Evolutionary conservation across 2,329 filamentous ascomycete genomes (phyloP), one percentile per base, ranked within the genome.

Genomic region (Fusarium nodosum): DNA sequence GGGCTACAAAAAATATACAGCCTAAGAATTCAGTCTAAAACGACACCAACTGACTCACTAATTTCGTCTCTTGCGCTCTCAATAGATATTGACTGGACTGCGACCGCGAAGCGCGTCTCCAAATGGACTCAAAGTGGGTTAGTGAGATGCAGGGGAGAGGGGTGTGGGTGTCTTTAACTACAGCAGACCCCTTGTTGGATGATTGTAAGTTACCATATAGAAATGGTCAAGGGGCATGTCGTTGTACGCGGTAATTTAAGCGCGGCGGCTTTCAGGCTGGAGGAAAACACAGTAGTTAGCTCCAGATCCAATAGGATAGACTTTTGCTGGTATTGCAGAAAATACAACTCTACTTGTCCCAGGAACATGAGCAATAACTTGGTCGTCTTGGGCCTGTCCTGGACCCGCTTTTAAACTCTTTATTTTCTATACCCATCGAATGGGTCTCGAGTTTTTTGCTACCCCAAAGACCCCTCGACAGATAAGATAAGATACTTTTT

Each of bases 401-500:
- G 6, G 38, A 41, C 20, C 20, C 20, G 7, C 8, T 1, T 7
- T 10, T 26, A 42, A 22, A 16, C 39, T 26, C 16, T 26, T 26
- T 42, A 42, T 42, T 42, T 42, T 26, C 39, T 18, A 9, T 16
- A 42, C 22, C 13, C 15, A 6, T 10, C 7, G 9, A 5, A 24
- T 26, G 20, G 7, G 39, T 42, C 39, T 26, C 15, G 5, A 18
- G 8, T 26, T 44, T 44, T 44, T 26, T 26, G 9, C 16, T 44
- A 30, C 26, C 18, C 7, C 42, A 45, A 33, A 33, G 28, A 55
- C 44, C 44, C 51, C 60, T 58, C 41, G 9, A n/a, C 28, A 39
- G 73, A 75, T 75, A 75, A 75, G 73, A 75, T 75, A 75, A 72
- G 59, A 38, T 10, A 58, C 33, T 50, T 56, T 60, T 64, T 46